These are phyloP conservation scores for Prinsepia uniflora DNA, from an alignment of 306 rosid genomes.

Conservation along the genomic window DNA sequence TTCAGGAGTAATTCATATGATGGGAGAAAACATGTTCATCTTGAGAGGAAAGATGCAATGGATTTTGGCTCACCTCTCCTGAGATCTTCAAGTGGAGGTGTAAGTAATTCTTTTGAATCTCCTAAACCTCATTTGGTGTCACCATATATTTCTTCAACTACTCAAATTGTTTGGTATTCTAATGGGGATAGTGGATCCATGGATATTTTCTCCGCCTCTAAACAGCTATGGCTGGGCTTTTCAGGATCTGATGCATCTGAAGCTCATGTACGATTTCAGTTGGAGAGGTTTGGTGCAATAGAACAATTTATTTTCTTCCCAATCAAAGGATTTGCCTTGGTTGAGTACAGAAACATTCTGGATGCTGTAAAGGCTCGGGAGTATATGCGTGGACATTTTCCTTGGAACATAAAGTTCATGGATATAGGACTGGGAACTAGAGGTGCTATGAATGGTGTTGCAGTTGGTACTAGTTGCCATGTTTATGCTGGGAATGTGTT, in stretches of 20 bases:
- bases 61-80: slow-evolving; percentile 51
- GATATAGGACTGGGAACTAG: slow-evolving; percentile 89
- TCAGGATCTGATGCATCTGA: slow-evolving; percentile 63
- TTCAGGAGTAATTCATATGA: slow-evolving; percentile 66
- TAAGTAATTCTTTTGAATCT: slow-evolving; percentile 46
- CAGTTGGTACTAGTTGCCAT: slow-evolving; percentile 76
- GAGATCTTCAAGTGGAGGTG: slow-evolving; percentile 63
- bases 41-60: slow-evolving; percentile 49
- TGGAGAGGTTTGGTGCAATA: slow-evolving; percentile 84
- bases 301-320: slow-evolving; percentile 69
- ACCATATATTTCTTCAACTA: slow-evolving; percentile 39
- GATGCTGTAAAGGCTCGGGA: slow-evolving; percentile 79
- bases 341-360: slow-evolving; percentile 73
- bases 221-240: slow-evolving; percentile 82
- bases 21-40: slow-evolving; percentile 45
- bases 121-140: slow-evolving; percentile 53
- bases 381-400: slow-evolving; percentile 62
- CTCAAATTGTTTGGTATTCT: slow-evolving; percentile 61
- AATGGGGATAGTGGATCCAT: slow-evolving; percentile 86
- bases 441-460: slow-evolving; percentile 75
- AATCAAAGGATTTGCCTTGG: slow-evolving; percentile 69
- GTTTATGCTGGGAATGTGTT: slow-evolving; percentile 70
- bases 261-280: slow-evolving; percentile 71
- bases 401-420: slow-evolving; percentile 77
- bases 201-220: slow-evolving; percentile 85